Conservation (phyloP, 164 flowering plant genomes). For the Houttuynia cordata region DNA sequence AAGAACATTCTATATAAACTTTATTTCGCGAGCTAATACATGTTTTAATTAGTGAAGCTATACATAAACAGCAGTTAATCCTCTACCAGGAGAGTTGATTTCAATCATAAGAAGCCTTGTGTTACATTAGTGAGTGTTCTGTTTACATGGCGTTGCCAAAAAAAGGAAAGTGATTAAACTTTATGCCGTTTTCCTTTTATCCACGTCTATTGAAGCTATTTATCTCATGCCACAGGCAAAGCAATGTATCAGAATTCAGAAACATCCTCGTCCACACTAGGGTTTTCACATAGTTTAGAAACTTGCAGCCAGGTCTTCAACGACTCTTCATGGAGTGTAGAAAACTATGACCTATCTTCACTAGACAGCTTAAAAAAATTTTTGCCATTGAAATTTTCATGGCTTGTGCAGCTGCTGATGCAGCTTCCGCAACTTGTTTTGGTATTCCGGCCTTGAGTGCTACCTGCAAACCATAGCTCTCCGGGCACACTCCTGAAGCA, state of each 20-base stretch:
- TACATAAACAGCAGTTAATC: too few relatives aligned
- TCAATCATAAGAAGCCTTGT: too few relatives aligned
- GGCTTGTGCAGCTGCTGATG: slow-evolving; percentile 42
- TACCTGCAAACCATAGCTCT: slow-evolving; percentile 89
- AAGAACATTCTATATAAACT: too few relatives aligned
- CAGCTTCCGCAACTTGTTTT: slow-evolving; percentile 47
- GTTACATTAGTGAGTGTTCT: too few relatives aligned
- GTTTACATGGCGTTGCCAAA: too few relatives aligned
- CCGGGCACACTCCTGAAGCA: slow-evolving; percentile 80
- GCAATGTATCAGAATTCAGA: slow-evolving; percentile 55
- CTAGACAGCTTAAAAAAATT: slow-evolving; percentile 63
- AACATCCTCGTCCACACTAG: slow-evolving; percentile 31
- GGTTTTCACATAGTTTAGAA: slow-evolving; percentile 14
- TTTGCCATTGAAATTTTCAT: slow-evolving; percentile 49
- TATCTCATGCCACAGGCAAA: slow-evolving; percentile 88
- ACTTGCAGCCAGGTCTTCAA: slow-evolving; percentile 32
- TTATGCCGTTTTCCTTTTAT: background rate
- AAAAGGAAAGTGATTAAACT: background rate
- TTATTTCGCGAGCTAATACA: too few relatives aligned
- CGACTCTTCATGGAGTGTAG: slow-evolving; percentile 86
- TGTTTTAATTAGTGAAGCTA: too few relatives aligned
- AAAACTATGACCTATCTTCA: slow-evolving; percentile 77
- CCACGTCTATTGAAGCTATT: slow-evolving; percentile 21
- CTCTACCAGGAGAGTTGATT: too few relatives aligned
- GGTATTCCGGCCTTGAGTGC: slow-evolving; percentile 92